phyloP scores from a whole-genome alignment of 768 basidiomycete species.

The Termitomyces bulborhizus region DNA sequence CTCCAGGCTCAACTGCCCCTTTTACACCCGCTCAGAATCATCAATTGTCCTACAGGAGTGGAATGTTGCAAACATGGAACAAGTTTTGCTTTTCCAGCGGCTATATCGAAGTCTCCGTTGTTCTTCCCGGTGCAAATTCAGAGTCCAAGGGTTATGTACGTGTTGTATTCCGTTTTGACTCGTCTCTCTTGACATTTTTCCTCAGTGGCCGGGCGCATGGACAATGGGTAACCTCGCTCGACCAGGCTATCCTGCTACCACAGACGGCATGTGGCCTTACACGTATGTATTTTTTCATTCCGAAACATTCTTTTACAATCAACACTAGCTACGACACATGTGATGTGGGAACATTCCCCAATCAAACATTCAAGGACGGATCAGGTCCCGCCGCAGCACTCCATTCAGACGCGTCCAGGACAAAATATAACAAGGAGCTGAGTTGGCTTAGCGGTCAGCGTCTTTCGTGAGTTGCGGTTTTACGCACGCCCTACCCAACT shows the following conservation, averaged over 20 bases:
- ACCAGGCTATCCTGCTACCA: constrained; percentile 73
- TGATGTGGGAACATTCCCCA: constrained; percentile 73
- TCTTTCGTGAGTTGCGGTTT: constrained; percentile 43
- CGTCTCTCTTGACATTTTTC: background rate
- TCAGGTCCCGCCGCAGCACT: constrained; percentile 58
- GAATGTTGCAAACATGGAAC: constrained; percentile 88
- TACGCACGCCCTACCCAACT: too few relatives aligned
- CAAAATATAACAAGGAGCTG: constrained; percentile 51
- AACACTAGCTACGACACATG: constrained; percentile 60
- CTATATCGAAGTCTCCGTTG: constrained; percentile 64
- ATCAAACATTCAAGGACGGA: constrained; percentile 53
- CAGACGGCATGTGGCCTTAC: constrained; percentile 83
- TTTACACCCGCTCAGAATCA: constrained; percentile 46
- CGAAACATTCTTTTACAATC: background rate
- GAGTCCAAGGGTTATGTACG: constrained; percentile 43
- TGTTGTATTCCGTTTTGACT: too few relatives aligned
- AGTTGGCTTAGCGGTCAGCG: constrained; percentile 77
- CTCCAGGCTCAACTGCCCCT: constrained; percentile 35
- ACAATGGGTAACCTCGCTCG: constrained; percentile 85
- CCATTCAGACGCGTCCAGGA: constrained; percentile 38
- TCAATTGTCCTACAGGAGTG: constrained; percentile 56
- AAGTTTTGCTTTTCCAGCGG: constrained; percentile 84
- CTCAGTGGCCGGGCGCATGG: constrained; percentile 82
- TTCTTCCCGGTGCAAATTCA: constrained; percentile 53
- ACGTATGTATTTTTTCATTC: constrained; percentile 35